These are phyloP conservation scores for Pyrenula massariospora DNA, from an alignment of 495 filamentous ascomycete species.

Conservation along the genomic window DNA sequence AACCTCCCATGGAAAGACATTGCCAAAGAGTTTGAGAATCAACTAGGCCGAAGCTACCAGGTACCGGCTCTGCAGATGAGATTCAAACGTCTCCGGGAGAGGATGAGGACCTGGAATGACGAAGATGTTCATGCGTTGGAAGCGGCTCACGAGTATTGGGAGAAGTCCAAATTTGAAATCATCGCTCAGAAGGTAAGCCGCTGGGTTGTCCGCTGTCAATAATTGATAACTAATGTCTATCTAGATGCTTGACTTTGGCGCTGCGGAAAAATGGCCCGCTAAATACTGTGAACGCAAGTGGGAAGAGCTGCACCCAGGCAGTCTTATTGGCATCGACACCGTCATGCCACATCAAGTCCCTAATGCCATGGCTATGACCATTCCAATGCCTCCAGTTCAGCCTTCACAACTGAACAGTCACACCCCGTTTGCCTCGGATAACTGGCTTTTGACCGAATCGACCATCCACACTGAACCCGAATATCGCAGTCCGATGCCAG, in stretches of 20 bases:
- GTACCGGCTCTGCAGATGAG: constrained; percentile 67
- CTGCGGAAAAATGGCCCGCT: constrained; percentile 26
- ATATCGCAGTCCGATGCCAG: neutral
- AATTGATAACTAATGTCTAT: neutral
- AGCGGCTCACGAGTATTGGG: constrained; percentile 34
- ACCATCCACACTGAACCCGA: neutral
- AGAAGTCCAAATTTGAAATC: constrained; percentile 35
- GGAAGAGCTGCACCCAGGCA: constrained; percentile 21
- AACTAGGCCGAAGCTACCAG: constrained; percentile 50
- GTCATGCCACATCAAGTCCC: neutral
- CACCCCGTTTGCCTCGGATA: neutral
- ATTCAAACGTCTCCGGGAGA: constrained; percentile 52
- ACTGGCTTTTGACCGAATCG: neutral
- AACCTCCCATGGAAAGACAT: constrained; percentile 60
- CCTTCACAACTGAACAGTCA: neutral
- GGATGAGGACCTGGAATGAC: constrained; percentile 53
- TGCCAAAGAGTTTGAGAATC: constrained; percentile 48
- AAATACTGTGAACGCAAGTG: constrained; percentile 26
- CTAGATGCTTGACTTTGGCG: constrained; percentile 25
- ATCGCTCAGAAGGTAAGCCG: constrained; percentile 36
- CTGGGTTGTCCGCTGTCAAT: neutral
- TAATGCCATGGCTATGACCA: neutral
- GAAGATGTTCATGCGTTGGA: constrained; percentile 44
- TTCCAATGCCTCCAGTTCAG: neutral
- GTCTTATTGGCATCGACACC: neutral